phyloP scores from a whole-genome alignment of 345 rosid species.

The Camelina laxa region DNA sequence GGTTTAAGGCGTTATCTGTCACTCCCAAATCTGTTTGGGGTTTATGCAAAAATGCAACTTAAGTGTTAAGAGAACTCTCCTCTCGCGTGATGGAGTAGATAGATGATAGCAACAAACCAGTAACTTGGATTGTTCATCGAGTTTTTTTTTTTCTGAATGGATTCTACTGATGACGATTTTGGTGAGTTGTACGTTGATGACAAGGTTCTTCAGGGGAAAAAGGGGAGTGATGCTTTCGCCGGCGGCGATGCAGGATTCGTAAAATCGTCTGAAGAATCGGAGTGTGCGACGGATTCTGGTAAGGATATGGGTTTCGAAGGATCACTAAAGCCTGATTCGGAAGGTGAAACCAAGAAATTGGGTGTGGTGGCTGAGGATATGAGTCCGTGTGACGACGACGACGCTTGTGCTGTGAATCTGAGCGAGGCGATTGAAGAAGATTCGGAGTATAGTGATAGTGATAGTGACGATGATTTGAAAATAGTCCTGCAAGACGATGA shows the following conservation, averaged over 20 bases:
- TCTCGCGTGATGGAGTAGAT: neutral
- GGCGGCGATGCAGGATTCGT: constrained; percentile 20
- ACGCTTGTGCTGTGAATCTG: constrained; percentile 17
- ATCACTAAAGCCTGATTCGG: constrained; percentile 17
- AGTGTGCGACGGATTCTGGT: constrained; percentile 9
- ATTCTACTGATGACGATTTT: constrained; percentile 61
- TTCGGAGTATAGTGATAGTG: constrained; percentile 56
- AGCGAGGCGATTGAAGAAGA: constrained; percentile 24
- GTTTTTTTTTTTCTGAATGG: constrained; percentile 36
- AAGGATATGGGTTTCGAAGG: neutral
- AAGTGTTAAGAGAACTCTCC: no score
- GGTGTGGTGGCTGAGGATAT: constrained; percentile 29
- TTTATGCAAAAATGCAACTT: no score
- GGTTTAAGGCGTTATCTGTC: no score
- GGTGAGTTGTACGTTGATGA: constrained; percentile 65
- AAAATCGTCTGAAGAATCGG: constrained; percentile 35
- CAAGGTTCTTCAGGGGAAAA: constrained; percentile 30
- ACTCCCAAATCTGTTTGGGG: no score
- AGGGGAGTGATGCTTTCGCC: constrained; percentile 42
- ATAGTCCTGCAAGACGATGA: constrained; percentile 74
- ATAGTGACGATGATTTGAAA: constrained; percentile 71
- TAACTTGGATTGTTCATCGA: neutral
- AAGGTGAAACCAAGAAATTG: neutral
- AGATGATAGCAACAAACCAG: neutral
- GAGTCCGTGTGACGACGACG: constrained; percentile 12